Base-by-base conservation (phyloP, 768 basidiomycete genomes). In the Pisolithus orientalis region DNA sequence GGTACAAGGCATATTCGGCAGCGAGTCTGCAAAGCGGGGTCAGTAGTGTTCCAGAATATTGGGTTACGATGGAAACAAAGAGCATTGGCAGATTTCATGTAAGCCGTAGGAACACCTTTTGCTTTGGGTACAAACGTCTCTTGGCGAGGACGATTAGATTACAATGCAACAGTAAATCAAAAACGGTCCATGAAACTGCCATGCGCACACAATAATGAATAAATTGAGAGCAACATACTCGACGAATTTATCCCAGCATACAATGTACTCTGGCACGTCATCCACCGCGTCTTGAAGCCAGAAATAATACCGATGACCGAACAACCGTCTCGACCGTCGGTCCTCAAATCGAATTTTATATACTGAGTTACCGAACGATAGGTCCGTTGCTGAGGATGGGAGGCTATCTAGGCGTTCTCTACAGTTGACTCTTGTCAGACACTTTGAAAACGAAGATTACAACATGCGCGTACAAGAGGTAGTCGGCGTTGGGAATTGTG, bases 241-340 rank as follows among this genome's bases (percentile, higher is more conserved):
- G 29, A 87, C 84, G 65, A 98, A 98, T 60, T 85, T 85, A 43
- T 90, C 85, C 95, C 95, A 99, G 54, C 82, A 79, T n/a, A 99
- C 96, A 47, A 99, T 75, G 63, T 94, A 99, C 67, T 99, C 96
- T 5, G 95, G 94, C 17, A 97, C 95, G 60, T 98, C 84, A 57
- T 94, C 95, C 2, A 99, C 95, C 4, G 96, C 96, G 62, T 98
- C 96, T 63, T 83, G 73, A 25, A 99, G 80, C 72, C 82, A 96
- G 73, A 99, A 99, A 70, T 80, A 85, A 66, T 99, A 99, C 49
- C 88, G 84, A 67, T 97, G 90, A 2, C 96, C 96, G 65, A 87
- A 98, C 14, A 80, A 62, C 32, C 83, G 78, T 57, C 75, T 72
- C 57, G 77, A 71, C 47, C 74, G 73, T 46, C 84, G 80, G 48